Evolutionary conservation across 2,329 filamentous ascomycete species (phyloP).

Genomic region (Capronia americana): DNA sequence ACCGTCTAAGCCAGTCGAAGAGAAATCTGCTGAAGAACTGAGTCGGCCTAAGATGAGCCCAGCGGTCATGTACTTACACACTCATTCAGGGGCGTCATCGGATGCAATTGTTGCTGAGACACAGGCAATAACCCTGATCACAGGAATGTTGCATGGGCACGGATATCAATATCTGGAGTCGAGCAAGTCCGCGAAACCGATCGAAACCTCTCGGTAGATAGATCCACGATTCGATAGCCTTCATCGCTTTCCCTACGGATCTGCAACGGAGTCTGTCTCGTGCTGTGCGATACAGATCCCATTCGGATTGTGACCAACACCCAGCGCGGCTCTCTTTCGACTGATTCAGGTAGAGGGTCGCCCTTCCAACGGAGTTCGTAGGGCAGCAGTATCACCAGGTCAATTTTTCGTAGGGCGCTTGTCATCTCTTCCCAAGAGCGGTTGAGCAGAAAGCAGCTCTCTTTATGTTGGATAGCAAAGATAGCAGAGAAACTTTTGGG

Average conservation of each 20-base stretch:
- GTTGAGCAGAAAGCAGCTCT: too few relatives aligned
- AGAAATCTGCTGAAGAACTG: neutral
- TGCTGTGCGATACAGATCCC: too few relatives aligned
- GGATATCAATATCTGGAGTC: conserved; percentile 22
- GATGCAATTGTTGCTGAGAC: conserved; percentile 14
- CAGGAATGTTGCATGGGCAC: conserved; percentile 18
- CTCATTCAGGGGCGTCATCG: conserved; percentile 10
- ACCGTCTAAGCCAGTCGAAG: neutral
- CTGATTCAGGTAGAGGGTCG: too few relatives aligned
- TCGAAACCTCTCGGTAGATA: neutral
- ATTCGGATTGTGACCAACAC: too few relatives aligned
- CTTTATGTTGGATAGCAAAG: too few relatives aligned
- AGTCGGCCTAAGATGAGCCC: neutral
- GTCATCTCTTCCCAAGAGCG: too few relatives aligned
- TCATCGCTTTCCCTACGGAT: neutral
- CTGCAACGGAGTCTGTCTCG: neutral
- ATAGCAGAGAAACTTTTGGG: too few relatives aligned
- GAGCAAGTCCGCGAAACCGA: neutral
- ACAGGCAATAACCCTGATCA: conserved; percentile 8
- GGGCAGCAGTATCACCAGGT: too few relatives aligned
- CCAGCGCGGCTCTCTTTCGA: too few relatives aligned
- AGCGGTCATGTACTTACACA: neutral
- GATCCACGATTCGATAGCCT: neutral
- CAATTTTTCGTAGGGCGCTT: too few relatives aligned
- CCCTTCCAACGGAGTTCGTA: too few relatives aligned